Percentiles rank a stretch among this genome's conserved stretches.
phyloP scores from a whole-genome alignment of 345 rosid genomes.

The Arabis alpina region DNA sequence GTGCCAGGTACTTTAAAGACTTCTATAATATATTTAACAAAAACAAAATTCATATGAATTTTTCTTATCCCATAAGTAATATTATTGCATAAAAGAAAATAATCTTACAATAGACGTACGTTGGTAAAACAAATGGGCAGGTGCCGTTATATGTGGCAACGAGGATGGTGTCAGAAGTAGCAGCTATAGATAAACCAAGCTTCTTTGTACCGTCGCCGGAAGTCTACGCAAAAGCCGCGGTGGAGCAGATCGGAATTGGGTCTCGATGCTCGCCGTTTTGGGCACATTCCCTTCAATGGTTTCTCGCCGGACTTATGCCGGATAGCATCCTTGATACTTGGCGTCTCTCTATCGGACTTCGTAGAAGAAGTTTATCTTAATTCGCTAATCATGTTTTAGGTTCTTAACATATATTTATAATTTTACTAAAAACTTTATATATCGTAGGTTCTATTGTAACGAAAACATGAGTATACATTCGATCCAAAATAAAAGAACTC shows the following conservation, averaged over 20 bases:
- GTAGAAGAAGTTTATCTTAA: conserved; percentile 45
- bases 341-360: conserved; percentile 79
- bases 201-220: conserved; percentile 64
- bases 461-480: too few species aligned
- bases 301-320: conserved; percentile 55
- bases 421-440: too few species aligned
- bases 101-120: neutral
- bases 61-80: neutral
- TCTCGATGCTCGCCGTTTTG: conserved; percentile 73
- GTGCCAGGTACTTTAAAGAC: conserved; percentile 64
- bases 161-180: conserved; percentile 66
- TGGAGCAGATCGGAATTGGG: conserved; percentile 61
- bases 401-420: neutral
- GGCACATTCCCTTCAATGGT: conserved; percentile 86
- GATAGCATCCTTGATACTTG: conserved; percentile 62
- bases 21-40: neutral
- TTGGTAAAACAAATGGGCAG: conserved; percentile 40
- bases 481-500: too few species aligned
- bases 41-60: too few species aligned
- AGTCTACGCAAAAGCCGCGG: conserved; percentile 61
- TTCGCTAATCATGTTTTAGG: neutral
- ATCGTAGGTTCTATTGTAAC: too few species aligned
- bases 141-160: conserved; percentile 87
- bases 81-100: neutral
- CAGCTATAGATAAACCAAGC: conserved; percentile 53